Conservation (phyloP, 257 asterid genomes). For the Jasminum sambac region DNA sequence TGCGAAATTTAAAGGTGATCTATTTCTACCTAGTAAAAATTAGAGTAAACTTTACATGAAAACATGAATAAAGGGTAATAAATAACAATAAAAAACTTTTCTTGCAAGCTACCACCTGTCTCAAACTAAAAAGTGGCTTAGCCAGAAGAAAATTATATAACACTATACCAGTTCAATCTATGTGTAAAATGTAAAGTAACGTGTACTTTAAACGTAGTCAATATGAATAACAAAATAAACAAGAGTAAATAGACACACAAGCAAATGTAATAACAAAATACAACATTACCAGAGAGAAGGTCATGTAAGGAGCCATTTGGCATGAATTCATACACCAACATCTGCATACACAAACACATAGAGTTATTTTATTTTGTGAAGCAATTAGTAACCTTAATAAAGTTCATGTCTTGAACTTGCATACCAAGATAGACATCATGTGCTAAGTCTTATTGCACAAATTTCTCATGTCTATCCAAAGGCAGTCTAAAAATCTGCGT, state of each 20-base stretch:
- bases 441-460: not conserved
- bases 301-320: slow-evolving; percentile 80
- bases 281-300: slow-evolving; percentile 63
- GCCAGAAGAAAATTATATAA: too few species aligned
- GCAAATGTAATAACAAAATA: not conserved
- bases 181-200: too few species aligned
- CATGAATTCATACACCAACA: slow-evolving; percentile 87
- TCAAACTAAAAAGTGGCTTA: not conserved
- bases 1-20: slow-evolving; percentile 51
- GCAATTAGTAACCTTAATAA: not conserved
- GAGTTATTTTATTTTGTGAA: not conserved
- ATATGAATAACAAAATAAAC: not conserved
- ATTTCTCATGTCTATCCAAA: not conserved
- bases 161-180: too few species aligned
- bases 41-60: not conserved
- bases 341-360: slow-evolving; percentile 42
- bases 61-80: not conserved
- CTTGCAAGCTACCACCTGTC: not conserved
- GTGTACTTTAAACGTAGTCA: too few species aligned
- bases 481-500: not conserved
- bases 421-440: too few species aligned
- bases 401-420: not conserved
- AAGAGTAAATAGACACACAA: slow-evolving; percentile 1
- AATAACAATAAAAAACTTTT: not conserved
- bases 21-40: slow-evolving; percentile 44